Evolutionary conservation across 176 grass and related monocot species (phyloP).

Genomic region (Oryza brachyantha): DNA sequence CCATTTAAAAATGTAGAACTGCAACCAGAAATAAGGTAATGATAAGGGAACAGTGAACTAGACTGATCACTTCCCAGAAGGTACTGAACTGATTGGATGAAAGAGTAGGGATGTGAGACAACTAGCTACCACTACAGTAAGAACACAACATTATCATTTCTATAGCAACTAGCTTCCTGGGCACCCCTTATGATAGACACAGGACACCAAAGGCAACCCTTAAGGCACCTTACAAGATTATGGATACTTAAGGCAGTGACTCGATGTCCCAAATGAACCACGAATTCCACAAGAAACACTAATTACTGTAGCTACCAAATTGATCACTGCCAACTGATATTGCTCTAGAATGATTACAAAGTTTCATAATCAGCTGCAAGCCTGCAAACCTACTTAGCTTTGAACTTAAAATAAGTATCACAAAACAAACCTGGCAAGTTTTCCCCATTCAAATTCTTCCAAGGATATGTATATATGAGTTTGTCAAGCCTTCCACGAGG

Average conservation of each 20-base stretch:
- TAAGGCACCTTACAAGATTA: not conserved
- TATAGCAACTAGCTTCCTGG: not conserved
- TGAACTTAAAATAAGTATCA: slow-evolving; percentile 11
- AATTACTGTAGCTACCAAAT: not conserved
- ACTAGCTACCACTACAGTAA: not conserved
- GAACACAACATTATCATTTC: not conserved
- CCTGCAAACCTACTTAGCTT: not conserved
- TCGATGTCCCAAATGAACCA: not conserved
- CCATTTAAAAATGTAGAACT: slow-evolving; percentile 12
- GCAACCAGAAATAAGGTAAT: not conserved
- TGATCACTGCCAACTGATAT: not conserved
- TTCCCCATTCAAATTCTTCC: slow-evolving; percentile 68
- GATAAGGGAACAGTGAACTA: not conserved
- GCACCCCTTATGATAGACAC: not conserved
- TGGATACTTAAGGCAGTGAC: slow-evolving; percentile 7
- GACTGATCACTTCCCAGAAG: not conserved
- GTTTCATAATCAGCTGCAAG: not conserved
- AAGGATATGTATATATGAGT: slow-evolving; percentile 81
- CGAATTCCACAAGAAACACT: slow-evolving; percentile 11
- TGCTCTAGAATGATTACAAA: not conserved
- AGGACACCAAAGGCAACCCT: not conserved
- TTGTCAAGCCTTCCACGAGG: slow-evolving; percentile 77
- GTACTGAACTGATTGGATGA: slow-evolving; percentile 10
- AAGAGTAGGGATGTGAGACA: not conserved
- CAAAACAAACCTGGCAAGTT: slow-evolving; percentile 60